These are phyloP conservation scores for Phytophthora agathidicida DNA, from an alignment of 352 stramenopile genomes.

Conservation along the genomic window DNA sequence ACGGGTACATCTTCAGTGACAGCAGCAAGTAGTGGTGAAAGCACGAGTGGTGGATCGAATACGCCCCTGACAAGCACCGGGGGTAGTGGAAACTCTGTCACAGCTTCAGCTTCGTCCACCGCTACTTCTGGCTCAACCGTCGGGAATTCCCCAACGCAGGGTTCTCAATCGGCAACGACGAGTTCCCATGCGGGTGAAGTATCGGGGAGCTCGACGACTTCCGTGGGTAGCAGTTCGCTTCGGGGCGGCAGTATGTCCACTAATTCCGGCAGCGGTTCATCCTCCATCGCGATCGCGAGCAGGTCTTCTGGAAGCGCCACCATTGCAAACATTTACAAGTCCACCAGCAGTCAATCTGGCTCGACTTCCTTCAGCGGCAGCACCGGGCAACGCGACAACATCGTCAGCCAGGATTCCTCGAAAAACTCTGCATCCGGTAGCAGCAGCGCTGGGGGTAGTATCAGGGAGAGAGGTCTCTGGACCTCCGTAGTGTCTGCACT, in stretches of 20 bases:
- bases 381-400: background rate
- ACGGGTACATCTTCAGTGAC: background rate
- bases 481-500: constrained; percentile 9
- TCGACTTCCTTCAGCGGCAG: constrained; percentile 2
- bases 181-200: background rate
- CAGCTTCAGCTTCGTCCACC: background rate
- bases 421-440: constrained; percentile 12
- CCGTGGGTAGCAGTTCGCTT: constrained; percentile 12
- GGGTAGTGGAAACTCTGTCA: background rate
- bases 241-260: constrained; percentile 6
- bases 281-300: background rate
- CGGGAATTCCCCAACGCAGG: constrained; percentile 12
- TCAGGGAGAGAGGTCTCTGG: constrained; percentile 3
- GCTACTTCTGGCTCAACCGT: constrained; percentile 1
- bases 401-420: constrained; percentile 10
- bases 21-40: too few relatives aligned
- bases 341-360: constrained; percentile 6
- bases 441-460: constrained; percentile 5
- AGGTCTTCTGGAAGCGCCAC: constrained; percentile 1
- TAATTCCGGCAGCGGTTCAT: background rate
- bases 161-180: background rate
- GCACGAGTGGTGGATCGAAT: too few relatives aligned
- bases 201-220: background rate
- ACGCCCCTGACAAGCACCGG: background rate
- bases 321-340: constrained; percentile 4